Evolutionary conservation across 306 rosid species (phyloP).

Genomic region (Cucurbita pepo): DNA sequence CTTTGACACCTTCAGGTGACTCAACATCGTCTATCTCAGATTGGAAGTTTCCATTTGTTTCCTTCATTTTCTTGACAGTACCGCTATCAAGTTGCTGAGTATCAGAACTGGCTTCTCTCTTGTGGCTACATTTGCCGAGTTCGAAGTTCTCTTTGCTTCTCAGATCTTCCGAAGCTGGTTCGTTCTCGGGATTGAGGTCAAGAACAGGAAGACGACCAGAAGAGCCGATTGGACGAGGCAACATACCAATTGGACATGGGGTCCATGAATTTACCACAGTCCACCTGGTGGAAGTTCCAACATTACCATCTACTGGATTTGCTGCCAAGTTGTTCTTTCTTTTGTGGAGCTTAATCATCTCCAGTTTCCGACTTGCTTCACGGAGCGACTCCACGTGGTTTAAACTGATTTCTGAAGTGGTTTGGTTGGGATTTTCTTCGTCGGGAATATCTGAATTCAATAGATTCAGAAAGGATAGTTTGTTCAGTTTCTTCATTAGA

Average conservation of each 20-base stretch:
- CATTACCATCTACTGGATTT: slow-evolving; percentile 12
- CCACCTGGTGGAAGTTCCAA: slow-evolving; percentile 33
- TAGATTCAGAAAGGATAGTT: slow-evolving; percentile 24
- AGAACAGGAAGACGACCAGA: slow-evolving; percentile 59
- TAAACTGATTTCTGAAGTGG: slow-evolving; percentile 14
- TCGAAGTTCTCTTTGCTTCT: slow-evolving; percentile 18
- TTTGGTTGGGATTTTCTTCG: slow-evolving; percentile 12
- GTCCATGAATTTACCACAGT: slow-evolving; percentile 55
- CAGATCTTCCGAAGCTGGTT: slow-evolving; percentile 6
- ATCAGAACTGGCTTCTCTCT: slow-evolving; percentile 39
- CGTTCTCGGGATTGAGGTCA: slow-evolving; percentile 8
- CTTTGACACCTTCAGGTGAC: slow-evolving; percentile 15
- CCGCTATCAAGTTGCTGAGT: slow-evolving; percentile 23
- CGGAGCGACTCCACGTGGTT: slow-evolving; percentile 32
- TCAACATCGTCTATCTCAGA: slow-evolving; percentile 4
- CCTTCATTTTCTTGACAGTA: slow-evolving; percentile 42
- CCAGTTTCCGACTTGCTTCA: slow-evolving; percentile 43
- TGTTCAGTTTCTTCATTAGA: slow-evolving; percentile 32
- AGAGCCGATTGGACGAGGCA: slow-evolving; percentile 50
- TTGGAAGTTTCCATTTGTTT: slow-evolving; percentile 13
- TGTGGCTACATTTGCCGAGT: slow-evolving; percentile 12
- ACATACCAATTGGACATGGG: slow-evolving; percentile 84
- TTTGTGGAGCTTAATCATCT: slow-evolving; percentile 34
- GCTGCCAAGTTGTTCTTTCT: slow-evolving; percentile 16
- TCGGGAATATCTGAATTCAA: slow-evolving; percentile 19